Percentiles rank a stretch among this genome's conserved stretches.
Evolutionary conservation across 2,329 filamentous ascomycete genomes (phyloP).

Genomic region (Cladosporium sp.): DNA sequence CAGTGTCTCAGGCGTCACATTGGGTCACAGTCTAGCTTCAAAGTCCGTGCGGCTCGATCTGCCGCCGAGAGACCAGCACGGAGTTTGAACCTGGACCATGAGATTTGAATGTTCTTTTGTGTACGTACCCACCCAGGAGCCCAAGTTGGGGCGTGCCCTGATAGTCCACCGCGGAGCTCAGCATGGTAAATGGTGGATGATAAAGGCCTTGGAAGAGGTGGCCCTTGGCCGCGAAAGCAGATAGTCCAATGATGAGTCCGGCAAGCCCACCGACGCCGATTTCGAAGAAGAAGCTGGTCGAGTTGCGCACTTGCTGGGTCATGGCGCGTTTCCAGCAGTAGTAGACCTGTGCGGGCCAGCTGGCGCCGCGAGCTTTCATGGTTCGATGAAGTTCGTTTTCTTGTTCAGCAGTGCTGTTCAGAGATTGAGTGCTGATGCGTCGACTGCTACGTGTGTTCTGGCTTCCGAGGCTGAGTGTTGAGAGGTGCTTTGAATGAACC

Average conservation of each 20-base stretch:
- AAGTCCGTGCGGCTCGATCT: background rate
- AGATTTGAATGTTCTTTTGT: background rate
- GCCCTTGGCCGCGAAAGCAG: slow-evolving; percentile 52
- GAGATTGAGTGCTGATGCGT: slow-evolving; percentile 30
- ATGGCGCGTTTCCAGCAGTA: slow-evolving; percentile 56
- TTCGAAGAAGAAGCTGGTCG: slow-evolving; percentile 55
- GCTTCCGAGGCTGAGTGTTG: slow-evolving; percentile 19
- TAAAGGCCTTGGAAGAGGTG: slow-evolving; percentile 57
- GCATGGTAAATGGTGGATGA: slow-evolving; percentile 50
- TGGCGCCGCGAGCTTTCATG: slow-evolving; percentile 53
- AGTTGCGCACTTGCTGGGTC: slow-evolving; percentile 58
- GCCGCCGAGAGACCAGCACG: background rate
- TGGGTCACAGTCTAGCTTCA: background rate
- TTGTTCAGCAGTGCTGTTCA: slow-evolving; percentile 41
- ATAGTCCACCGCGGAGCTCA: slow-evolving; percentile 56
- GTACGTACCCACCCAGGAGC: slow-evolving; percentile 44
- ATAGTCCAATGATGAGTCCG: slow-evolving; percentile 57
- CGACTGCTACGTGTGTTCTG: slow-evolving; percentile 24
- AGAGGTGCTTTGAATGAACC: slow-evolving; percentile 24
- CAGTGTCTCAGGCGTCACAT: background rate
- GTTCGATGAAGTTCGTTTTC: slow-evolving; percentile 46
- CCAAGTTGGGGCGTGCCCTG: slow-evolving; percentile 54
- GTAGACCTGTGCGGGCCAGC: slow-evolving; percentile 51
- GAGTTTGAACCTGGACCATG: background rate
- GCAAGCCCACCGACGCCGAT: slow-evolving; percentile 54